Base-by-base conservation (phyloP, 371 early-diverging fungal species). In the Catenaria anguillulae region DNA sequence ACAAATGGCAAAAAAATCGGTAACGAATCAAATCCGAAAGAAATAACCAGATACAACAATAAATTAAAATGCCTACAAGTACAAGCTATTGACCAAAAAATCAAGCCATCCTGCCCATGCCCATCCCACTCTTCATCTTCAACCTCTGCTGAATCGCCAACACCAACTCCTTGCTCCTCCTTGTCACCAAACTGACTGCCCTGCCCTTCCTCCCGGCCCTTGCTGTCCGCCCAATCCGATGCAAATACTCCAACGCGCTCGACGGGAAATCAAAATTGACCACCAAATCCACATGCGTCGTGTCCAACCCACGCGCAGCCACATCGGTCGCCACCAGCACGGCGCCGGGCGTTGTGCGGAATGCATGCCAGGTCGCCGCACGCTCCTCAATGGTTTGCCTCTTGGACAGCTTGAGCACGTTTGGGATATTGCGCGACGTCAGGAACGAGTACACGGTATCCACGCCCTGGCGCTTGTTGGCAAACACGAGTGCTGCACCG, bases 151-250 rank as follows among this genome's bases (percentile, higher is more conserved):
- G 43, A 61, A 61, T 61, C n/a, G 43, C 61, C 15, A n/a, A 13
- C 26, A 60, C 61, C 13, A 61, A 24, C 15, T 33, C 61, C 3
- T 33, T n/a, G 19, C 23, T 17, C 2, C 60, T 8, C 54, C 61
- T 61, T 8, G 61, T 61, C 26, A 61, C 60, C 8, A 61, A n/a
- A 10, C 19, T 21, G 26, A 56, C 29, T 10, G 61, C 61, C n/a
- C 13, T 21, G 33, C 61, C 61, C 8, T 10, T 6, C 29, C 42
- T 26, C 26, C 61, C 61, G 2, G 61, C 61, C 0, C 61, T 23
- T 3, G 61, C 61, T 2, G 61, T 61, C 2, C 61, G 61, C 8
- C 61, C 61, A n/a, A 61, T 61, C 17, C 61, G 61, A 21, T 61
- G 61, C 45, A 61, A 17, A 29, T 52, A 61, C 26, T 61, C 61